phyloP scores from a whole-genome alignment of 176 grass and related monocot genomes.

The Oryza meridionalis region DNA sequence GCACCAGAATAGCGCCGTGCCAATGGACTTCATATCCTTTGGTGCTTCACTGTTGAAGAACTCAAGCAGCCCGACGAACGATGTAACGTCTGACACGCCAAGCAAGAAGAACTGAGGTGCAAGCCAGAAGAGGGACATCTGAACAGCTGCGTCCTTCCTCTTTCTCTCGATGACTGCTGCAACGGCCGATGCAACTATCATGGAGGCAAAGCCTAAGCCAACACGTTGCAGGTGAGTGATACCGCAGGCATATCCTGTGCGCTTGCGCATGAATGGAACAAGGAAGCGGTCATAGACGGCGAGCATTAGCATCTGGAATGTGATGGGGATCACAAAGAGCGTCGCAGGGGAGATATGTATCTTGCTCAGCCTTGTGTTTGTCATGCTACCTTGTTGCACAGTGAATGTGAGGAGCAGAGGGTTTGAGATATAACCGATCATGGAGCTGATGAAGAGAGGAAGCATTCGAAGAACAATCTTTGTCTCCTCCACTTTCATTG shows the following conservation, averaged over 20 bases:
- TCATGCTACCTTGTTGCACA: constrained; percentile 60
- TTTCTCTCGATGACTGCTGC: constrained; percentile 52
- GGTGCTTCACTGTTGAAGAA: constrained; percentile 70
- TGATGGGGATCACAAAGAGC: constrained; percentile 57
- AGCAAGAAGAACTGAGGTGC: constrained; percentile 56
- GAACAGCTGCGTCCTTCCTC: constrained; percentile 34
- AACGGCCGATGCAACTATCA: constrained; percentile 30
- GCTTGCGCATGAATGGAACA: constrained; percentile 40
- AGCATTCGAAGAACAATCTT: constrained; percentile 56
- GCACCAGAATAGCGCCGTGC: constrained; percentile 62
- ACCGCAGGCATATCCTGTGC: constrained; percentile 47
- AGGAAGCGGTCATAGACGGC: constrained; percentile 53
- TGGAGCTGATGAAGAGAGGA: constrained; percentile 60
- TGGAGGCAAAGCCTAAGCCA: constrained; percentile 40
- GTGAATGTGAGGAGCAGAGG: constrained; percentile 54
- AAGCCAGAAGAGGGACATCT: constrained; percentile 70
- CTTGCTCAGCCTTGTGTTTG: constrained; percentile 57
- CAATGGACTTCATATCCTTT: constrained; percentile 63
- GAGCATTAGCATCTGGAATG: constrained; percentile 57
- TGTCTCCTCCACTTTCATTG: constrained; percentile 58
- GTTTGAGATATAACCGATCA: constrained; percentile 46
- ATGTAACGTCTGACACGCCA: constrained; percentile 58
- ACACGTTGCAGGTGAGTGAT: constrained; percentile 56
- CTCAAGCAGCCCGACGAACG: constrained; percentile 70
- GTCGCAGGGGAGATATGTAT: constrained; percentile 56